Evolutionary conservation across 495 filamentous ascomycete genomes (phyloP), one percentile per base, ranked within the genome.

Genomic region (Xylaria curta): DNA sequence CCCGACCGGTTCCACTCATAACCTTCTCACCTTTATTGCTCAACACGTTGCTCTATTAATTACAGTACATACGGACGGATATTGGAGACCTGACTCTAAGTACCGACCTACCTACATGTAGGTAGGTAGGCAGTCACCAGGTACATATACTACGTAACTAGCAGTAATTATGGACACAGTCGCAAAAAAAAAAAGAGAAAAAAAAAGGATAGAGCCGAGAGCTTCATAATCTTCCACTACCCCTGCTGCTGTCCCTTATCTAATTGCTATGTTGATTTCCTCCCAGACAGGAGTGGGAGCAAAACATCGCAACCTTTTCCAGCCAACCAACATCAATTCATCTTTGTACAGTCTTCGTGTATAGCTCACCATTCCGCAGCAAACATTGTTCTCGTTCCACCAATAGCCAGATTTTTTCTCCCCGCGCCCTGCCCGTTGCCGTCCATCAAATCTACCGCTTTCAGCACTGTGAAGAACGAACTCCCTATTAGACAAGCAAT

Each of bases 1-100:
- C 21, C 38, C 38, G 60, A 4, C 60, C 17, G 21, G 60, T 62
- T 26, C 60, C 60, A 64, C 24, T 31, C 26, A 46, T 21, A 60
- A 3, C 28, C 8, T 59, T 36, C 15, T 36, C 60, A 17, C 61
- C 61, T 49, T 64, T 47, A 47, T 47, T 33, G 12, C 26, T 31
- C 8, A 17, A 56, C 53, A 56, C 38, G n/a, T 10, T n/a, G 17
- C 17, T 21, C 3, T 36, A 36, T 38, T 60, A 2, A 38, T 60
- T 38, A 10, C 58, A 60, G 53, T 53, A 53, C 49, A 8, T 38
- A n/a, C 58, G 58, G 58, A 56, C 53, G 13, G 58, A 60, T 21
- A 38, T 60, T 60, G 31, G 58, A 60, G 58, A 60, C 31, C 28
- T 36, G 33, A 3, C 33, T 60, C 31, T 47, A 38, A 60, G 33